Evolutionary conservation across 345 rosid genomes (phyloP), one percentile per base, ranked within the genome.

Genomic region (Acer yangbiense): DNA sequence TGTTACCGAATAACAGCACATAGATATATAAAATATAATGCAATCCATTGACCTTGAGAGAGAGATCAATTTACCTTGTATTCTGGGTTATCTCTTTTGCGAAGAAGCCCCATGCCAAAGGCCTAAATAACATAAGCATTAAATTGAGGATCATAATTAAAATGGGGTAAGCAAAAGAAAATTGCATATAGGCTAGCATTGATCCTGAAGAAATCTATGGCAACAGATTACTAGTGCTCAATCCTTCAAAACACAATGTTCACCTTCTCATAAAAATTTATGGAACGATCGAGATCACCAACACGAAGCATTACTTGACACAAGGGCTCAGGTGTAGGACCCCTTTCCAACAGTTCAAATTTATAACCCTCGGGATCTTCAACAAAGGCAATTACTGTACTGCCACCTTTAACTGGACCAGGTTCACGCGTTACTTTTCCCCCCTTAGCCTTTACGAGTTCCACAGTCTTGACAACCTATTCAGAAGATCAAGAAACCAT

Each of bases 231-330:
- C 23, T 35, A 80, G 18, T 52, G 50, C 12, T 20, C 52, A 65
- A 60, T 79, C 68, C 35, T 70, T 35, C 6, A 18, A 77, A 25
- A 76, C 60, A 60, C 46, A 72, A 63, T 25, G 32, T 85, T 87
- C 77, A 96, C 99, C 92, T 92, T 90, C 90, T 96, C 95, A 41
- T 94, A 96, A 82, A 96, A 96, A 46, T 89, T 92, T 76, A 96
- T 88, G 64, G 99, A 84, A 71, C 91, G 97, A 74, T 90, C 93
- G 62, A 96, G 97, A 89, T 96, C 98, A 32, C 98, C 98, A 82
- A 96, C 99, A 72, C 97, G 98, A 78, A 96, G 97, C 99, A 96
- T 96, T 79, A 96, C 98, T 88, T 96, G 98, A 84, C 99, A 96
- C 55, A 96, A 80, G 44, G 99, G 99, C 85, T 96, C 99, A 7